Evolutionary conservation across 257 asterid species (phyloP), one percentile per base, ranked within the genome.

Genomic region (Ballota nigra): DNA sequence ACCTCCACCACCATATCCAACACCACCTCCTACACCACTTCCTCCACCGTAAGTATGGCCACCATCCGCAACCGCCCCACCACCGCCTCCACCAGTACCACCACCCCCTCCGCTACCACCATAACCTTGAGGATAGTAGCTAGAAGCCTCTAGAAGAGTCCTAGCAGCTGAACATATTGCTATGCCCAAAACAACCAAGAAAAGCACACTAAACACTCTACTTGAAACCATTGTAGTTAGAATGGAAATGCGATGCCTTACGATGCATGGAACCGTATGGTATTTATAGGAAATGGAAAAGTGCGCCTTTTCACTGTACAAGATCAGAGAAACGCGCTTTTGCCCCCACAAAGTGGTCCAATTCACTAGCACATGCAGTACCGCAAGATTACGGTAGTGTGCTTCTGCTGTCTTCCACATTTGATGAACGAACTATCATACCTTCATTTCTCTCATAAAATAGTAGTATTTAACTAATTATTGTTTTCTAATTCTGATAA

Each of bases 361-460:
- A 3, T 73, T 73, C 72, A 61, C 34, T 45, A 82, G 62, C 77
- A 68, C 84, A 84, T 71, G 71, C 12, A 43, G 3, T 10, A 22
- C 31, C 57, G n/a, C n/a, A n/a, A n/a, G n/a, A n/a, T n/a, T n/a
- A n/a, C n/a, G 6, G 15, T 86, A 84, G 86, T 89, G 96, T 82
- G 93, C 81, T 78, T 84, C 16, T 84, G 88, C 89, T 87, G 94
- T 87, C 76, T 71, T 74, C 92, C 96, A 89, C 85, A 83, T 76
- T 49, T 67, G 55, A 71, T 79, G 41, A 68, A 65, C 78, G 43
- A 33, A 57, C 51, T 60, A 65, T 38, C 34, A 19, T 64, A 10
- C 22, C 55, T 36, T 58, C 22, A 18, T 66, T 43, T 47, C 45
- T 29, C n/a, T 67, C 9, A 11, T 41, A 6, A 33, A 33, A 4